Base-by-base conservation (phyloP, 768 basidiomycete species). In the Collybiopsis confluens region DNA sequence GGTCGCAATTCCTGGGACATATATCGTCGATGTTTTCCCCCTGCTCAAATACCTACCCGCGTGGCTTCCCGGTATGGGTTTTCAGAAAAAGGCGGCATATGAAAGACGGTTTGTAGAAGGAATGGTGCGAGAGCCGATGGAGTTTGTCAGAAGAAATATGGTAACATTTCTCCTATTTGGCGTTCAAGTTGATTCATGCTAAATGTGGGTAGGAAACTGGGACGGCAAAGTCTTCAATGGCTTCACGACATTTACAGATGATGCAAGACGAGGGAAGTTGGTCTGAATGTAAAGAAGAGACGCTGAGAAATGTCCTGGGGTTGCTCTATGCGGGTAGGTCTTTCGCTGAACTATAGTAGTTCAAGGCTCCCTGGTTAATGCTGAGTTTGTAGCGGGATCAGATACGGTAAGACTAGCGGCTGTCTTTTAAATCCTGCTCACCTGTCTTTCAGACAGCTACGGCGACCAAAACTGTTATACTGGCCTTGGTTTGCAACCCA, bases 51-150 rank as follows among this genome's bases (percentile, higher is more conserved):
- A 71, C 28, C 58, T 76, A 38, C 73, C 73, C 3, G 64, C 64
- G 13, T 74, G 70, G 68, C 59, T 74, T 49, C 74, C 74, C 8
- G 74, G 73, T 9, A 71, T 70, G 11, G 55, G 52, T 2, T 74
- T 75, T 62, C 69, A 74, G 60, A 41, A 48, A 46, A 61, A 61
- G 50, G 73, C 71, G 0, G 61, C 55, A 16, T 61, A 65, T 35
- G 73, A 66, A 68, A 53, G 50, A 13, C 54, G 52, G 3, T 62
- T 62, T 0, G 64, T 70, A 13, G 52, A 60, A 15, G 58, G 65
- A 15, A 64, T 70, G 69, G 62, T 63, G 2, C 46, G 60, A 15
- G 51, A 49, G 28, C 70, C 73, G 4, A 62, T 69, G 55, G 59
- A 65, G 37, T 70, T 66, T 15, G 72, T 69, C 46, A 69, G 68